Base-by-base conservation (phyloP, 2,329 filamentous ascomycete genomes). In the Fusarium secorum region DNA sequence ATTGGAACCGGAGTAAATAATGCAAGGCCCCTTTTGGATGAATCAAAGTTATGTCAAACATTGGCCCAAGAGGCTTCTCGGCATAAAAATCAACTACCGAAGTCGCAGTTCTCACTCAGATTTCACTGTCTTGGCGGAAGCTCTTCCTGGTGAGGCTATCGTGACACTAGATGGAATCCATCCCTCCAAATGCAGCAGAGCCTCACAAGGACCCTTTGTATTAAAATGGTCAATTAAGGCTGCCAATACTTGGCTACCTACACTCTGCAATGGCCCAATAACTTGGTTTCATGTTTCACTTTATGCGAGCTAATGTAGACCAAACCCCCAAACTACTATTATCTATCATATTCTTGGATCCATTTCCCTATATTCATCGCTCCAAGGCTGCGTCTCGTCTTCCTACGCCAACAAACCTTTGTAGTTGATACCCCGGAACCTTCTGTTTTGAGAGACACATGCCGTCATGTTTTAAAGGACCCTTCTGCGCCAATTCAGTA, bases 1-100 rank as follows among this genome's bases (percentile, higher is more conserved):
- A 73, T 72, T 62, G 62, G 57, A 70, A 70, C 60, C 45, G 68
- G 68, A 55, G 69, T 38, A 69, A 69, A 58, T 66, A 70, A 71
- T 71, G 64, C 65, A 71, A 58, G 57, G 28, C 63, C 59, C 57
- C 52, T 67, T 61, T 74, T 64, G 64, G 62, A 49, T 53, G 48
- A 57, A 38, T 54, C 35, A 41, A 20, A 33, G 42, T 58, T 68
- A 49, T 71, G 63, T 62, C 49, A 58, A 48, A 62, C 38, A 32
- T 22, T 39, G 32, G 38, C 44, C 45, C 41, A 30, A 36, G 56
- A 39, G 22, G 20, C 18, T 13, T 32, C 17, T 44, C 46, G 68
- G 64, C 65, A 74, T 54, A 74, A 73, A 57, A 41, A 32, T 8
- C 41, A 56, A 39, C n/a, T 57, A 17, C 36, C 26, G 30, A 22